Conservation (phyloP, 805 yeast species). For the Candida corydali region DNA sequence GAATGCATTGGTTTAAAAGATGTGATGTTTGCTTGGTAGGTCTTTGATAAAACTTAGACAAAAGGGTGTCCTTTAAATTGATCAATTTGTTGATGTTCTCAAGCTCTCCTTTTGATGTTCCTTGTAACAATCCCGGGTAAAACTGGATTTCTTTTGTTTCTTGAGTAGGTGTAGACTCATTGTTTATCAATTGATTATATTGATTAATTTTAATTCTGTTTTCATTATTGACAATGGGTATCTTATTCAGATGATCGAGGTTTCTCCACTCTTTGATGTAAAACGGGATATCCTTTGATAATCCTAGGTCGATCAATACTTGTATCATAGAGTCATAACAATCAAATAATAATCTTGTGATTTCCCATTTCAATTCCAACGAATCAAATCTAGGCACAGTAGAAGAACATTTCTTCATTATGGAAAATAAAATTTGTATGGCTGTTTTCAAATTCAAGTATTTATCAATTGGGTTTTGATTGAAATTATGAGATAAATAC, state of each 20-base stretch:
- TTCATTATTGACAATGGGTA: conserved; percentile 18
- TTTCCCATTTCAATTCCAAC: conserved; percentile 30
- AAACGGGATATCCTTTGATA: conserved; percentile 54
- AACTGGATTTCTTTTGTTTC: not conserved
- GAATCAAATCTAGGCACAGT: conserved; percentile 12
- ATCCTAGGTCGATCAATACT: conserved; percentile 45
- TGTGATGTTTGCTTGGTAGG: conserved; percentile 11
- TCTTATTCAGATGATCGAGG: conserved; percentile 22
- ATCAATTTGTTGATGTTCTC: conserved; percentile 14
- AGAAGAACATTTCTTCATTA: conserved; percentile 37
- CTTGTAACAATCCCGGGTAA: conserved; percentile 2
- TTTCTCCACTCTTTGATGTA: conserved; percentile 48
- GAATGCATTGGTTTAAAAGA: conserved; percentile 15
- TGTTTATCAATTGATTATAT: not conserved
- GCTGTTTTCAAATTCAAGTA: conserved; percentile 43
- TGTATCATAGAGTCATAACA: conserved; percentile 39
- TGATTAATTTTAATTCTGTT: conserved; percentile 6
- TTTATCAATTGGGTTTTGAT: conserved; percentile 20
- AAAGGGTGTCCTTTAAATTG: conserved; percentile 13
- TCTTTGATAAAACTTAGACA: conserved; percentile 7
- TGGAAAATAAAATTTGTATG: conserved; percentile 49
- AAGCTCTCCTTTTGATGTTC: conserved; percentile 1
- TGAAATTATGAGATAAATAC: conserved; percentile 21
- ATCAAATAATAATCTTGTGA: conserved; percentile 29
- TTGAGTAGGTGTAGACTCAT: not conserved